Evolutionary conservation across 1,139 yeast species (phyloP).

Genomic region (Lodderomyces margitis): DNA sequence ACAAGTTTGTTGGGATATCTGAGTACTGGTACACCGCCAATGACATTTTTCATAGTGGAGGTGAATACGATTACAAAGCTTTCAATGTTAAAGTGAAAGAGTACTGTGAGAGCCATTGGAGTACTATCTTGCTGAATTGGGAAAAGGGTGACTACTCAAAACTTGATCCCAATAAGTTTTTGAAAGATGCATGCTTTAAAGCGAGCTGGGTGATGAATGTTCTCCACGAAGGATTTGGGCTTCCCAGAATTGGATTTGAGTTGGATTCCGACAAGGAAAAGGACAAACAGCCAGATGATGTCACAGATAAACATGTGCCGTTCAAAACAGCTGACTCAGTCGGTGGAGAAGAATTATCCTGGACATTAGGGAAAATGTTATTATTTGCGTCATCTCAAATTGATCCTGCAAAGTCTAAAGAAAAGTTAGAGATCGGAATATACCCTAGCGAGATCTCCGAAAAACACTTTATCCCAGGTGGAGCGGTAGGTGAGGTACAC

Average conservation of each 20-base stretch:
- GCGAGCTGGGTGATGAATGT: conserved; percentile 80
- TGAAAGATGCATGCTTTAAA: conserved; percentile 73
- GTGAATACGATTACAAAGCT: conserved; percentile 62
- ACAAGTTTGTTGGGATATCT: conserved; percentile 73
- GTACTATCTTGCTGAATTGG: conserved; percentile 45
- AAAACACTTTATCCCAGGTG: conserved; percentile 39
- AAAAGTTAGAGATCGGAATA: conserved; percentile 43
- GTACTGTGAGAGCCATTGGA: conserved; percentile 71
- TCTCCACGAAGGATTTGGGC: conserved; percentile 74
- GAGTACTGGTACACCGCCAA: conserved; percentile 88
- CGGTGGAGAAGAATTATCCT: conserved; percentile 59
- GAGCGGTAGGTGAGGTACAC: conserved; percentile 15
- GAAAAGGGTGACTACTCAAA: conserved; percentile 51
- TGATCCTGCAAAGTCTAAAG: conserved; percentile 19
- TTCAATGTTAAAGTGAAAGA: conserved; percentile 60
- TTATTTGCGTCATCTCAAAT: conserved; percentile 59
- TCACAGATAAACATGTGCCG: conserved; percentile 45
- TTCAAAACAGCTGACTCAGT: conserved; percentile 61
- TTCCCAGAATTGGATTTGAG: conserved; percentile 63
- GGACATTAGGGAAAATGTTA: conserved; percentile 65
- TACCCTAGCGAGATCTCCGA: conserved; percentile 51
- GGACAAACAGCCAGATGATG: conserved; percentile 19
- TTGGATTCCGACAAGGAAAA: conserved; percentile 21
- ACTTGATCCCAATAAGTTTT: conserved; percentile 42
- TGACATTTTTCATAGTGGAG: conserved; percentile 75